Evolutionary conservation across 257 asterid genomes (phyloP).

Genomic region (Gentiana dahurica): DNA sequence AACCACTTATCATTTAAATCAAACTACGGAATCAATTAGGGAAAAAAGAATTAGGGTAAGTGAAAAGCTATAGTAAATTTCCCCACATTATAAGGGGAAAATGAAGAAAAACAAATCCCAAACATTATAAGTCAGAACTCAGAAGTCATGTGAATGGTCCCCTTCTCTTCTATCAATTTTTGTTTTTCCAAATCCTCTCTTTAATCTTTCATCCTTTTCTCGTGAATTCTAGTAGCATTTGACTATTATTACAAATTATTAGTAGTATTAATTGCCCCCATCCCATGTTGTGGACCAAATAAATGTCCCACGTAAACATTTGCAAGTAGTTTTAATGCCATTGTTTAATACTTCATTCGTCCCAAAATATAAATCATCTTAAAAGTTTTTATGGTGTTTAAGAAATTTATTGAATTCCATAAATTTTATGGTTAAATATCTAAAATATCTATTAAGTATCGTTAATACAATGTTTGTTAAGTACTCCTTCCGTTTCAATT

Average conservation of each 20-base stretch:
- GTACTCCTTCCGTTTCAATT: too few relatives aligned
- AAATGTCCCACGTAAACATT: too few relatives aligned
- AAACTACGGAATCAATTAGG: background rate
- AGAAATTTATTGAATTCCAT: too few relatives aligned
- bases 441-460: too few relatives aligned
- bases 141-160: slow-evolving; percentile 23
- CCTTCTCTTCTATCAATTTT: background rate
- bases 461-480: too few relatives aligned
- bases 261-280: too few relatives aligned
- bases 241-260: background rate
- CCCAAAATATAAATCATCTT: too few relatives aligned
- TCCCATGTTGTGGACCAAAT: too few relatives aligned
- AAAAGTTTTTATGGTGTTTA: too few relatives aligned
- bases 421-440: too few relatives aligned
- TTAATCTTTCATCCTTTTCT: slow-evolving; percentile 1
- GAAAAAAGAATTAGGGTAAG: background rate
- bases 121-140: background rate
- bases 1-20: background rate
- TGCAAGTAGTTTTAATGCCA: too few relatives aligned
- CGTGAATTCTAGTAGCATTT: background rate
- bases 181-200: background rate
- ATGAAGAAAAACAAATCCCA: background rate
- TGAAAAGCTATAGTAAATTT: background rate
- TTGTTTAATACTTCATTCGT: too few relatives aligned
- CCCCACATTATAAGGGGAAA: slow-evolving; percentile 10